These are phyloP conservation scores for Vitis hybrid DNA, from an alignment of 177 flowering plant species.

Conservation along the genomic window DNA sequence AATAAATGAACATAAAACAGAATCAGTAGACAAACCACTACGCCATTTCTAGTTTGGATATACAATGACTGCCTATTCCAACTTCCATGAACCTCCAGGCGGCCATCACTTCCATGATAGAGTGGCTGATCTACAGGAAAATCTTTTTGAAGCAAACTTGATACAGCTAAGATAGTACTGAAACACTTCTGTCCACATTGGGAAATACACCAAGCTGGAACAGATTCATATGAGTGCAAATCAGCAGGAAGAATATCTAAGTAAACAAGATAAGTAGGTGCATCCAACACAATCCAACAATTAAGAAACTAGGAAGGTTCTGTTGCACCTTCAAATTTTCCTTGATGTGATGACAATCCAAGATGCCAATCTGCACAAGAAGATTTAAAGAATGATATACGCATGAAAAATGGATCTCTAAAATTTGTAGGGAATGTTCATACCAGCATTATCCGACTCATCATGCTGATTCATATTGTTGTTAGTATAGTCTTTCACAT, in stretches of 20 bases:
- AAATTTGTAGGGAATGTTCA: not conserved
- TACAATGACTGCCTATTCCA: constrained; percentile 49
- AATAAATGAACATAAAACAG: not conserved
- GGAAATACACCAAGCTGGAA: constrained; percentile 34
- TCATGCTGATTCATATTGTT: constrained; percentile 22
- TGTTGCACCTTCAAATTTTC: constrained; percentile 14
- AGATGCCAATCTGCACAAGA: constrained; percentile 31
- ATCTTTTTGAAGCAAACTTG: constrained; percentile 40
- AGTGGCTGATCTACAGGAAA: constrained; percentile 38
- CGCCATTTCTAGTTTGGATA: constrained; percentile 45
- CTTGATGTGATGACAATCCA: constrained; percentile 13
- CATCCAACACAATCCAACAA: constrained; percentile 19
- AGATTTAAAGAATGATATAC: not conserved
- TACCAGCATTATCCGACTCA: constrained; percentile 44
- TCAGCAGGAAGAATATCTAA: constrained; percentile 52
- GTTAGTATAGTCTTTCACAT: constrained; percentile 42
- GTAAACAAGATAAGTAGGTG: constrained; percentile 59
- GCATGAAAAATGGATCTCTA: not conserved
- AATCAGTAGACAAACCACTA: constrained; percentile 52
- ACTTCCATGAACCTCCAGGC: constrained; percentile 41
- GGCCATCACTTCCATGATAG: constrained; percentile 40
- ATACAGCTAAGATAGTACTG: constrained; percentile 45
- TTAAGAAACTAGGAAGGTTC: constrained; percentile 17
- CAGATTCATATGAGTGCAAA: constrained; percentile 31
- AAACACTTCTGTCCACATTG: constrained; percentile 50